These are phyloP conservation scores for Tarenaya hassleriana DNA, from an alignment of 345 rosid genomes.

Conservation along the genomic window DNA sequence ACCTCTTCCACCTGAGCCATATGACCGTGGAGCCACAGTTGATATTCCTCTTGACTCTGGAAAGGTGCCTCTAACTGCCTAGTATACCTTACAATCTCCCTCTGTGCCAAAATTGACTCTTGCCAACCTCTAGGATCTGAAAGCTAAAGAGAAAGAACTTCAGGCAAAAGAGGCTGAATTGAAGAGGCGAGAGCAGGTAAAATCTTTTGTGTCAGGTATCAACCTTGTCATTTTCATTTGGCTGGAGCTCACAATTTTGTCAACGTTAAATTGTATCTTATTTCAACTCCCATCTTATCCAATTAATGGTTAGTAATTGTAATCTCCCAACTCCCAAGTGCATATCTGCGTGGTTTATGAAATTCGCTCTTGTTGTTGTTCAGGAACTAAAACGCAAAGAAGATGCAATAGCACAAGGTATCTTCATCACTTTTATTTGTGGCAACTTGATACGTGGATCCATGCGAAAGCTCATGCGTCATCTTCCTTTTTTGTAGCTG, in stretches of 20 bases:
- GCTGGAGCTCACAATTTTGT: background rate
- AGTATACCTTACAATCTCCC: conserved; percentile 1
- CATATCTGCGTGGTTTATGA: conserved; percentile 8
- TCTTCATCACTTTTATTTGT: conserved; percentile 7
- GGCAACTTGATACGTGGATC: conserved; percentile 4
- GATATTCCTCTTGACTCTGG: conserved; percentile 79
- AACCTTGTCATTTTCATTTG: conserved; percentile 7
- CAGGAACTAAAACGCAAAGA: conserved; percentile 87
- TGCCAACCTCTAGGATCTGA: conserved; percentile 49
- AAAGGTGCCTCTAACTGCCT: conserved; percentile 38
- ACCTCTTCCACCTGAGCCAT: conserved; percentile 86
- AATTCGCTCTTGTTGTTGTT: conserved; percentile 9
- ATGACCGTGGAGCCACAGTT: conserved; percentile 77
- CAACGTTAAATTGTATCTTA: conserved; percentile 6
- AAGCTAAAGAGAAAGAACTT: conserved; percentile 88
- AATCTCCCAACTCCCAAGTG: no score
- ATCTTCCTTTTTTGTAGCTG: conserved; percentile 56
- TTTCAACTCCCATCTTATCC: background rate
- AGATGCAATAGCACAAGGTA: conserved; percentile 74
- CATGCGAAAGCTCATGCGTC: conserved; percentile 19
- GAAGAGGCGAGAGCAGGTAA: conserved; percentile 81
- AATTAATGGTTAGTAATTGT: conserved; percentile 7
- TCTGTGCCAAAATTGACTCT: conserved; percentile 6
- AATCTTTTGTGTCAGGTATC: conserved; percentile 10
- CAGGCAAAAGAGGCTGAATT: conserved; percentile 86